These are phyloP conservation scores for Candida jianshihensis DNA, from an alignment of 805 yeast genomes.

Conservation along the genomic window DNA sequence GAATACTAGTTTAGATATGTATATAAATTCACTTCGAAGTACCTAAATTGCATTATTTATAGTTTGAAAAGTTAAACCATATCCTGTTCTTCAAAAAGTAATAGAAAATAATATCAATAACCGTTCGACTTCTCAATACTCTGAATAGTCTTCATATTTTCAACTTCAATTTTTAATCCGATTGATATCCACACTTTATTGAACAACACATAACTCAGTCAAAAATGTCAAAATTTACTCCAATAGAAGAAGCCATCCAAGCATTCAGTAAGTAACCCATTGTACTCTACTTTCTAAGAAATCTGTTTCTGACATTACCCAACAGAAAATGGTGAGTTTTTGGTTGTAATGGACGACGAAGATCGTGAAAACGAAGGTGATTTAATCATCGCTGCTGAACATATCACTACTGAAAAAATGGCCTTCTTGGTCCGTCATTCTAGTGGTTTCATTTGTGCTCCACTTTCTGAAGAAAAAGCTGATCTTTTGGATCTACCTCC, in stretches of 20 bases:
- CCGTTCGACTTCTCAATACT: too few species aligned
- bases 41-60: too few species aligned
- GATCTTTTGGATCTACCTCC: slow-evolving; percentile 74
- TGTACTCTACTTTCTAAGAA: neutral
- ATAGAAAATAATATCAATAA: too few species aligned
- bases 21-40: too few species aligned
- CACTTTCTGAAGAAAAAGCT: slow-evolving; percentile 71
- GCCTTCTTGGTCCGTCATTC: slow-evolving; percentile 86
- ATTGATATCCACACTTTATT: too few species aligned
- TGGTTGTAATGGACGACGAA: slow-evolving; percentile 96
- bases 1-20: too few species aligned
- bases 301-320: slow-evolving; percentile 3
- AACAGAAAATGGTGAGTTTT: slow-evolving; percentile 41
- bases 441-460: slow-evolving; percentile 92
- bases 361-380: slow-evolving; percentile 97
- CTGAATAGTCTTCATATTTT: too few species aligned
- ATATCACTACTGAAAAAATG: slow-evolving; percentile 76
- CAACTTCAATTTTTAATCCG: too few species aligned
- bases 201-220: neutral
- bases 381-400: slow-evolving; percentile 85
- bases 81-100: too few species aligned
- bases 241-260: slow-evolving; percentile 65
- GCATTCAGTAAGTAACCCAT: slow-evolving; percentile 45
- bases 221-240: slow-evolving; percentile 29
- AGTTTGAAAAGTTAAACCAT: too few species aligned